Percentiles rank a stretch among this genome's conserved stretches.
phyloP scores from a whole-genome alignment of 1,284 basidiomycete genomes.

The Takashimella koratensis region DNA sequence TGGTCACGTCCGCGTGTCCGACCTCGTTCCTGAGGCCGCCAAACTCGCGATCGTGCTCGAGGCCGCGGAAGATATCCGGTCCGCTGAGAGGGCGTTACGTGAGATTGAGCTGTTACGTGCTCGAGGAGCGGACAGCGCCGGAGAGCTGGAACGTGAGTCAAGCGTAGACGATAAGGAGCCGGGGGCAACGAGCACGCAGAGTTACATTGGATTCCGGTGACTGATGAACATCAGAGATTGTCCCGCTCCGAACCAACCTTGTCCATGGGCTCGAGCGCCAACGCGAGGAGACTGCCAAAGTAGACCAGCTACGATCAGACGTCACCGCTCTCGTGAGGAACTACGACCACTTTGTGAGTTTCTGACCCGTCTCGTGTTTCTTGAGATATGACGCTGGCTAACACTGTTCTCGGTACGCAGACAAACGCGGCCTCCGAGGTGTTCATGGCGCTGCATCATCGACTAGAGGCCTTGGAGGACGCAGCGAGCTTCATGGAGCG shows the following conservation, averaged over 20 bases:
- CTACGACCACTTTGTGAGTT: conserved; percentile 40
- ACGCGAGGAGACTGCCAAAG: conserved; percentile 6
- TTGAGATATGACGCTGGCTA: background rate
- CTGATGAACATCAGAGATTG: conserved; percentile 22
- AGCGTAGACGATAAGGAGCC: too few relatives aligned
- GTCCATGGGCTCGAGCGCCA: conserved; percentile 8
- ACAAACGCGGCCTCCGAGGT: conserved; percentile 39
- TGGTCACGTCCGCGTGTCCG: conserved; percentile 7
- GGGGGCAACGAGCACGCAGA: too few relatives aligned
- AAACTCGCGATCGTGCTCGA: conserved; percentile 38
- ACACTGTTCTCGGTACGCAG: conserved; percentile 13
- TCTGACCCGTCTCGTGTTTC: background rate
- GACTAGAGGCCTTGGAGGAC: conserved; percentile 35
- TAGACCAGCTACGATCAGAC: conserved; percentile 21
- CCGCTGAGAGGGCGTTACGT: conserved; percentile 36
- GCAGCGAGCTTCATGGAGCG: conserved; percentile 29
- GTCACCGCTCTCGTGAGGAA: conserved; percentile 25
- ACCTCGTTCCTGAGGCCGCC: conserved; percentile 25
- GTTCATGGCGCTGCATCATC: conserved; percentile 39
- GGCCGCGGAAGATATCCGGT: conserved; percentile 31
- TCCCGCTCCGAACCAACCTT: conserved; percentile 24
- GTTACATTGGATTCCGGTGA: background rate
- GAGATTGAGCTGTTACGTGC: conserved; percentile 34
- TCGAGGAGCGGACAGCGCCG: conserved; percentile 34
- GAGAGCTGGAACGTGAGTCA: conserved; percentile 34